Percentiles rank a stretch among this genome's conserved stretches.
These are phyloP conservation scores for Erythrophleum fordii DNA, from an alignment of 306 rosid genomes.

Conservation along the genomic window DNA sequence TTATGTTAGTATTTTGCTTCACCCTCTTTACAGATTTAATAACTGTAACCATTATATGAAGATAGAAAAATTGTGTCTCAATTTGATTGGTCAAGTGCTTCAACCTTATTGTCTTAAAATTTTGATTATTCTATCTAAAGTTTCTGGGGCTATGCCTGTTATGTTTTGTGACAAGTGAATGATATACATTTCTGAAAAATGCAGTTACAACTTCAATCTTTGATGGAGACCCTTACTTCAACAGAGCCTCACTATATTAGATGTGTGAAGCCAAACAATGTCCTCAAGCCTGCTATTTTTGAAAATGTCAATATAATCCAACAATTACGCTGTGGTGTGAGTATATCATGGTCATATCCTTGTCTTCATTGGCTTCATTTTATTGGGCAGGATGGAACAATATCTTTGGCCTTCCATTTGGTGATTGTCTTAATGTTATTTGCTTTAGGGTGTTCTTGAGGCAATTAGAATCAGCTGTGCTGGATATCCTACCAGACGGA, in stretches of 20 bases:
- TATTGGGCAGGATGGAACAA: not conserved
- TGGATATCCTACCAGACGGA: not conserved
- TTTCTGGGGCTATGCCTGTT: not conserved
- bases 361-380: not conserved
- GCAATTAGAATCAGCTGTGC: not conserved
- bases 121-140: not conserved
- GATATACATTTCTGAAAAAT: not conserved
- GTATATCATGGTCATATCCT: slow-evolving; percentile 10
- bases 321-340: not conserved
- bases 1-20: not conserved
- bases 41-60: not conserved
- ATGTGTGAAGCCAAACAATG: slow-evolving; percentile 69
- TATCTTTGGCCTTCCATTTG: not conserved
- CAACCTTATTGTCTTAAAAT: too few species aligned
- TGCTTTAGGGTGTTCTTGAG: not conserved
- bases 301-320: slow-evolving; percentile 43
- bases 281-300: slow-evolving; percentile 65
- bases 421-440: not conserved
- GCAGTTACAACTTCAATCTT: not conserved
- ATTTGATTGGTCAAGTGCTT: not conserved
- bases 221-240: slow-evolving; percentile 66
- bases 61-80: not conserved
- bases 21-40: not conserved
- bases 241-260: slow-evolving; percentile 76
- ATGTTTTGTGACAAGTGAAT: slow-evolving; percentile 2